Percentiles rank a stretch among this genome's conserved stretches.
Conservation (phyloP, 2,329 filamentous ascomycete genomes). For the Xylariomycetidae sp. region DNA sequence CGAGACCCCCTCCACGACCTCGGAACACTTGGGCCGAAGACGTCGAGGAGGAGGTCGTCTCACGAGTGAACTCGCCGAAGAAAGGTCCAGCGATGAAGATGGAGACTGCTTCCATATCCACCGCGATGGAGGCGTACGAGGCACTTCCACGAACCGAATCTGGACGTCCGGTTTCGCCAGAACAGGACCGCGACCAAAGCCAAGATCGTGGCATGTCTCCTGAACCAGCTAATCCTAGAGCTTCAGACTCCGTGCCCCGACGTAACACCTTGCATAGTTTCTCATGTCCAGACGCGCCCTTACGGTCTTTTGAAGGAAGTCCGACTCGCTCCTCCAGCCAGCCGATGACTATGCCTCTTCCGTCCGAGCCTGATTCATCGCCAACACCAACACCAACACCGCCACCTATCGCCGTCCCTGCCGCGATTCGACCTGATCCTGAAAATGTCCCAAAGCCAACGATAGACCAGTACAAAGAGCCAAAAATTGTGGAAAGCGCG, state of each 20-base stretch:
- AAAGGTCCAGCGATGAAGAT: constrained; percentile 5
- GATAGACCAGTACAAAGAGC: no score
- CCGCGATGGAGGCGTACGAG: constrained; percentile 9
- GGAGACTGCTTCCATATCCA: constrained; percentile 14
- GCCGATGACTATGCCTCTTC: no score
- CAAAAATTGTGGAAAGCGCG: no score
- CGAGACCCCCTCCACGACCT: constrained; percentile 11
- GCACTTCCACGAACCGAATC: constrained; percentile 10
- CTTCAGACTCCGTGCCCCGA: constrained; percentile 15
- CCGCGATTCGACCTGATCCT: neutral
- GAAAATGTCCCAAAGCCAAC: neutral
- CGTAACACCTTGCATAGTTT: constrained; percentile 24
- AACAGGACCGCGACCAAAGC: constrained; percentile 8
- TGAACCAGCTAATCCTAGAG: constrained; percentile 6
- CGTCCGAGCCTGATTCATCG: no score
- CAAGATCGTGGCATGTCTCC: no score
- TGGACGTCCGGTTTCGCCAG: constrained; percentile 12
- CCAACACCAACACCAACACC: no score
- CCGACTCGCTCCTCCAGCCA: constrained; percentile 23
- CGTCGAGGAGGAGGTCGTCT: constrained; percentile 16
- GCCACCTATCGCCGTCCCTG: constrained; percentile 7
- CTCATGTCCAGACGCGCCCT: constrained; percentile 19
- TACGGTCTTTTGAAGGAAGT: constrained; percentile 16
- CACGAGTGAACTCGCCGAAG: no score
- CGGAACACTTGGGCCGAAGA: constrained; percentile 26